phyloP scores from a whole-genome alignment of 495 filamentous ascomycete genomes.

The Hyphodiscus hymeniophilus region DNA sequence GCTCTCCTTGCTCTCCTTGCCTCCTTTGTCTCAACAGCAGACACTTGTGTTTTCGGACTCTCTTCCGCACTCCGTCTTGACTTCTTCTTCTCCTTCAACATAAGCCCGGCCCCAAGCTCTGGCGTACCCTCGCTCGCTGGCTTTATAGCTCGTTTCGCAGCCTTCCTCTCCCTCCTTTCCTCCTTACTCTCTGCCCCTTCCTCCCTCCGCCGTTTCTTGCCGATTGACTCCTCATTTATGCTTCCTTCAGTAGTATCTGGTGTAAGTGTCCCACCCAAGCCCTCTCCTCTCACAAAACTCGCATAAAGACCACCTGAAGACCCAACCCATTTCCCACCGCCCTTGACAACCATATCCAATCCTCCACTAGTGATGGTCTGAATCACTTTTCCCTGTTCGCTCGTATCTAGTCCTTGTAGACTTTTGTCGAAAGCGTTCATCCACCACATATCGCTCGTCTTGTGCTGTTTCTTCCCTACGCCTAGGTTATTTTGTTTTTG shows the following conservation, averaged over 20 bases:
- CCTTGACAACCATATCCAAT: slow-evolving; percentile 40
- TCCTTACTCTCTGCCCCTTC: slow-evolving; percentile 26
- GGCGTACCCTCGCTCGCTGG: slow-evolving; percentile 23
- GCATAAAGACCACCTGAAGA: slow-evolving; percentile 65
- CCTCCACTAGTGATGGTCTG: slow-evolving; percentile 42
- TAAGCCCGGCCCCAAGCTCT: slow-evolving; percentile 23
- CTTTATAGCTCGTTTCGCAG: slow-evolving; percentile 28
- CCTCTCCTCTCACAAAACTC: slow-evolving; percentile 69
- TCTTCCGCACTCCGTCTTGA: slow-evolving; percentile 31
- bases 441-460: slow-evolving; percentile 71
- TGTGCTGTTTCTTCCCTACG: slow-evolving; percentile 58
- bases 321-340: slow-evolving; percentile 32
- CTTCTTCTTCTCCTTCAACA: slow-evolving; percentile 29
- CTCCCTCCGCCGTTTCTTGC: slow-evolving; percentile 27
- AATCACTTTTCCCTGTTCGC: slow-evolving; percentile 36
- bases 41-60: slow-evolving; percentile 19
- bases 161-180: slow-evolving; percentile 31
- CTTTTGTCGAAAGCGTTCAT: slow-evolving; percentile 71
- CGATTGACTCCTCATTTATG: not conserved
- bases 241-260: slow-evolving; percentile 9
- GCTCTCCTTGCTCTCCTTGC: no score
- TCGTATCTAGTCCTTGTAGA: slow-evolving; percentile 58
- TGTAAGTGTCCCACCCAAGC: slow-evolving; percentile 58
- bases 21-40: slow-evolving; percentile 6
- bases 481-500: slow-evolving; percentile 62